Base-by-base conservation (phyloP, 306 rosid genomes). In the Quercus berberidifolia region DNA sequence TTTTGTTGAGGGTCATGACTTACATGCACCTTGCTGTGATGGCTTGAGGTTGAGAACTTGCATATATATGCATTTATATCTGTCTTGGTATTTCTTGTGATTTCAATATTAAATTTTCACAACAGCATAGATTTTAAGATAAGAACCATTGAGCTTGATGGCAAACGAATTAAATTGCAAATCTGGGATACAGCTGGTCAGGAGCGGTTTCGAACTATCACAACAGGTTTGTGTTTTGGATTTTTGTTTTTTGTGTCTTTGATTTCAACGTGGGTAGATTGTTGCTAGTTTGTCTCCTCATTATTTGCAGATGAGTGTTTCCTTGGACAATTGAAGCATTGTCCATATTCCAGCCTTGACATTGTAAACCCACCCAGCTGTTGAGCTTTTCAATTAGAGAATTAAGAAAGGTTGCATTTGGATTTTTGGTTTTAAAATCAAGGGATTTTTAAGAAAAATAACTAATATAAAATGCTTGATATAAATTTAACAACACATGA, bases 171-270 rank as follows among this genome's bases (percentile, higher is more conserved):
- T 75, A 92, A 92, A 85, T 77, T 92, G 81, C 97, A 92, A 83
- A 92, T 92, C 74, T 92, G 95, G 97, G 97, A 92, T 73, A 92
- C 97, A 26, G 97, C 97, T 83, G 97, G 95, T 59, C 97, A 92
- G 85, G 97, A 92, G 78, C 85, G 97, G 73, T 92, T 92, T 78
- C 89, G 97, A 71, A 92, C 95, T 49, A 92, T 92, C 84, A 92
- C 97, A 26, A 92, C 95, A 59, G 95, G 95, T 85, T 62, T 43
- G 46, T 78, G 74, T 64, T 81, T 78, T 71, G 49, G 72, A 46
- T 76, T 83, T 57, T 20, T 49, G 19, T 21, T 35, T 31, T 15
- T 33, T 35, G 43, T 7, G 3, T 68, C 51, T 26, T 54, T 43
- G 38, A 21, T 77, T 43, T 76, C 2, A 55, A 35, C 4, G 18